Conservation (phyloP, 1,284 basidiomycete genomes). For the Leccinum solheimii region DNA sequence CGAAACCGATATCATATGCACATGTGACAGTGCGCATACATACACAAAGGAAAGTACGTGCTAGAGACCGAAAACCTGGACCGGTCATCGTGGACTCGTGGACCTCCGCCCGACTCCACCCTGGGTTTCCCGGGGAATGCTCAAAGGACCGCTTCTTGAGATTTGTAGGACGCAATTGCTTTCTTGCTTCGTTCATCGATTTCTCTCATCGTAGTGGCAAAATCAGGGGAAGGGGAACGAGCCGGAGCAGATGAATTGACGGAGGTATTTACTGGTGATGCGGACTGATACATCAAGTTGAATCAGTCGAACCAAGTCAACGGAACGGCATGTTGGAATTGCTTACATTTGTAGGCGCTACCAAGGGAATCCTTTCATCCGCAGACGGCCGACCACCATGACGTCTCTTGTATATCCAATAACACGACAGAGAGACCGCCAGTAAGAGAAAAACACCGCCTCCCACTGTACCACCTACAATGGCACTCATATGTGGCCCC, state of each 20-base stretch:
- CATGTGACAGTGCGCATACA: no score
- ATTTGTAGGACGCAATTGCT: no score
- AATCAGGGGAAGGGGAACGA: no score
- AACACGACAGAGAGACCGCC: not conserved
- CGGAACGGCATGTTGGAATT: not conserved
- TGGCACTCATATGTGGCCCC: not conserved
- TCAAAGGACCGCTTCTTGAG: not conserved
- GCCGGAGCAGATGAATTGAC: no score
- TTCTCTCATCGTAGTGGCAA: no score
- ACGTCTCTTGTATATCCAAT: not conserved
- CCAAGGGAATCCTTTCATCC: not conserved
- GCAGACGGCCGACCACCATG: not conserved
- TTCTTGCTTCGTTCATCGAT: not conserved
- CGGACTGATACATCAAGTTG: not conserved
- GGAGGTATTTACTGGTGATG: no score
- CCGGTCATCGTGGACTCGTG: not conserved
- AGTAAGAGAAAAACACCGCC: not conserved
- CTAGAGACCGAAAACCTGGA: no score
- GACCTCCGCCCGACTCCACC: not conserved
- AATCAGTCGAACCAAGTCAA: not conserved
- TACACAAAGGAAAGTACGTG: no score
- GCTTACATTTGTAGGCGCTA: not conserved
- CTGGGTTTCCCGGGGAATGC: not conserved
- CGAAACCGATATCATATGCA: no score
- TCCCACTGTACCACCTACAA: not conserved